A percentile compares a stretch with the other conserved stretches of the same genome.
phyloP scores from a whole-genome alignment of 164 flowering plant species.

The Stephania cephalantha region DNA sequence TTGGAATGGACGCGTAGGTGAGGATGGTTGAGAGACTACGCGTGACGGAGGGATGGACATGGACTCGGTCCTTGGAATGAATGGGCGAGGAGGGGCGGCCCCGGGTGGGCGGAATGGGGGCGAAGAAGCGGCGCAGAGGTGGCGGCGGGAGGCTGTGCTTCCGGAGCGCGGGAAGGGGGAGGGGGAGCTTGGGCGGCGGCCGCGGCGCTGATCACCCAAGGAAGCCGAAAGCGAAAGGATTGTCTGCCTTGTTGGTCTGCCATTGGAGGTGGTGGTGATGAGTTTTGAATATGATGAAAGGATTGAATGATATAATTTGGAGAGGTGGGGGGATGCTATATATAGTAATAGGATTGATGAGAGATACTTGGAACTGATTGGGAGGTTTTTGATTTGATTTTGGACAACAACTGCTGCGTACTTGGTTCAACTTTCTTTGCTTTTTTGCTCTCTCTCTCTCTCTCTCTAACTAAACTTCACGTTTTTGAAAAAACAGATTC shows the following conservation, averaged over 20 bases:
- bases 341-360: conserved; percentile 23
- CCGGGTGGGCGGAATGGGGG: conserved; percentile 33
- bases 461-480: not conserved
- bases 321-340: not conserved
- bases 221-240: conserved; percentile 40
- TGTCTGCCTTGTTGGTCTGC: conserved; percentile 27
- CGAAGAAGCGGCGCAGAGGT: conserved; percentile 2
- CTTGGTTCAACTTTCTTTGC: not conserved
- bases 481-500: not conserved
- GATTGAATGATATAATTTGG: not conserved
- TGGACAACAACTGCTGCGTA: not conserved
- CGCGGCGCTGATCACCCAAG: conserved; percentile 27
- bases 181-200: conserved; percentile 4
- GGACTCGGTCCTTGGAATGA: not conserved
- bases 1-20: conserved; percentile 13
- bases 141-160: conserved; percentile 12
- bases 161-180: conserved; percentile 3
- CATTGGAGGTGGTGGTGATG: conserved; percentile 18
- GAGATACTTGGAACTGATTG: conserved; percentile 26
- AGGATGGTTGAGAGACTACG: conserved; percentile 13
- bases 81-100: conserved; percentile 16
- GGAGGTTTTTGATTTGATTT: conserved; percentile 1
- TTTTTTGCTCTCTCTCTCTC: not conserved
- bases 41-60: conserved; percentile 2
- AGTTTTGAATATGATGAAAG: not conserved